Conservation (phyloP, 768 basidiomycete genomes). For the Calocybe cyanea region DNA sequence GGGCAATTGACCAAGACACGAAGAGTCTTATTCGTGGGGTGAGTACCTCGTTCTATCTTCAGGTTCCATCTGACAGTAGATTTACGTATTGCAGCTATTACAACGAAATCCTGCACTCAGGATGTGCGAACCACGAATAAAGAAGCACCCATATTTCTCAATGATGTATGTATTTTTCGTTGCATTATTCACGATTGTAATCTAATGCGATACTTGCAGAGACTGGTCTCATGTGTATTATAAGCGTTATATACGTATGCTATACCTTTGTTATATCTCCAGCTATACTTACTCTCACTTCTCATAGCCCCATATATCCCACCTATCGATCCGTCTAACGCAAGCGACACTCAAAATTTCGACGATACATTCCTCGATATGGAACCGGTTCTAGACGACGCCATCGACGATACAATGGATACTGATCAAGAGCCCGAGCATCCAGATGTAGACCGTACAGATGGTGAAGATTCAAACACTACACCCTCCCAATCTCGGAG, state of each 20-base stretch:
- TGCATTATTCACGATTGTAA: slow-evolving; percentile 6
- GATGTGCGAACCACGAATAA: slow-evolving; percentile 91
- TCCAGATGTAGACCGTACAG: slow-evolving; percentile 67
- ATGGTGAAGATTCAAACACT: slow-evolving; percentile 73
- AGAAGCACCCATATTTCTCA: slow-evolving; percentile 91
- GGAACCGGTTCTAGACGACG: slow-evolving; percentile 86
- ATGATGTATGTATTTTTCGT: slow-evolving; percentile 64
- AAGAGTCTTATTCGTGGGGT: slow-evolving; percentile 94
- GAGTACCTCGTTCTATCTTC: slow-evolving; percentile 27
- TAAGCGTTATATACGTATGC: slow-evolving; percentile 89
- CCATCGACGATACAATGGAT: slow-evolving; percentile 58
- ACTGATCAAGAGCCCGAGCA: slow-evolving; percentile 67
- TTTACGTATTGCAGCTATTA: slow-evolving; percentile 54
- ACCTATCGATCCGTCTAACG: slow-evolving; percentile 85
- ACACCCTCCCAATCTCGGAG: slow-evolving; percentile 80
- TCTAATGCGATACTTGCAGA: slow-evolving; percentile 33
- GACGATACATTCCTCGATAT: slow-evolving; percentile 96
- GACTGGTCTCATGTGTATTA: slow-evolving; percentile 94
- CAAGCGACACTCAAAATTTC: slow-evolving; percentile 96
- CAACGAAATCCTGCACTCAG: slow-evolving; percentile 90
- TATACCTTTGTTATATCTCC: slow-evolving; percentile 10
- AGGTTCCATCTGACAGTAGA: slow-evolving; percentile 8
- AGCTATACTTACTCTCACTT: slow-evolving; percentile 3
- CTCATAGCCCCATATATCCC: slow-evolving; percentile 84
- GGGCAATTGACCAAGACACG: slow-evolving; percentile 91